Evolutionary conservation across 2,329 filamentous ascomycete genomes (phyloP).

Genomic region (Metarhizium anisopliae): DNA sequence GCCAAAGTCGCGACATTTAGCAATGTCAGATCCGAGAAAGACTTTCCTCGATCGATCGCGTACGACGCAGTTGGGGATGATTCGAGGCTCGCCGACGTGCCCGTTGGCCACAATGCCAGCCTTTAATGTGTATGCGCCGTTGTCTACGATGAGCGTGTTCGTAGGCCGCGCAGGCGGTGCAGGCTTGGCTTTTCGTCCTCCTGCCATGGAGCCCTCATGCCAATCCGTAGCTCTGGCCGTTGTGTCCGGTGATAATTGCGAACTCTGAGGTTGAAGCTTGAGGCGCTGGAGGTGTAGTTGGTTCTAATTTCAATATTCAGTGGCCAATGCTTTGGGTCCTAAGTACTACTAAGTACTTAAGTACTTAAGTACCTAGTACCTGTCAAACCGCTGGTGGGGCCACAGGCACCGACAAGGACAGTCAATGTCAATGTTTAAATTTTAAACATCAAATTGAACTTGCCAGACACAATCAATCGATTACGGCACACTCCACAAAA

Average conservation of each 20-base stretch:
- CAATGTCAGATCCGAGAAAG: conserved; percentile 72
- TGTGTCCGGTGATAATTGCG: neutral
- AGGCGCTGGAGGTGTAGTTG: neutral
- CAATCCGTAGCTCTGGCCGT: neutral
- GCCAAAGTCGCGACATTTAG: conserved; percentile 76
- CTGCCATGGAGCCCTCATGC: conserved; percentile 26
- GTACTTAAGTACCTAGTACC: no score
- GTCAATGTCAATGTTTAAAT: no score
- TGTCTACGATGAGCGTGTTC: conserved; percentile 80
- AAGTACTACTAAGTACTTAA: no score
- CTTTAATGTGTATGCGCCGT: conserved; percentile 87
- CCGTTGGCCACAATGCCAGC: conserved; percentile 61
- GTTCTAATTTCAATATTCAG: no score
- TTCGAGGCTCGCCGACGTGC: conserved; percentile 46
- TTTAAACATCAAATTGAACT: no score
- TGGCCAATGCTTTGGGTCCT: no score
- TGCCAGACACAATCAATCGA: no score
- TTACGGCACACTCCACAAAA: no score
- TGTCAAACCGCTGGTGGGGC: no score
- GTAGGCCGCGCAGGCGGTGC: conserved; percentile 43
- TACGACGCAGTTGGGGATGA: conserved; percentile 84
- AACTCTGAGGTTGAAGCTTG: neutral
- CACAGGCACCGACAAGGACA: no score
- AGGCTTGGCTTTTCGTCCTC: conserved; percentile 43
- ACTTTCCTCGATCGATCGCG: conserved; percentile 70